A percentile compares a stretch with the other conserved stretches of the same genome.
Evolutionary conservation across 768 basidiomycete genomes (phyloP).

Genomic region (Suillus decipiens): DNA sequence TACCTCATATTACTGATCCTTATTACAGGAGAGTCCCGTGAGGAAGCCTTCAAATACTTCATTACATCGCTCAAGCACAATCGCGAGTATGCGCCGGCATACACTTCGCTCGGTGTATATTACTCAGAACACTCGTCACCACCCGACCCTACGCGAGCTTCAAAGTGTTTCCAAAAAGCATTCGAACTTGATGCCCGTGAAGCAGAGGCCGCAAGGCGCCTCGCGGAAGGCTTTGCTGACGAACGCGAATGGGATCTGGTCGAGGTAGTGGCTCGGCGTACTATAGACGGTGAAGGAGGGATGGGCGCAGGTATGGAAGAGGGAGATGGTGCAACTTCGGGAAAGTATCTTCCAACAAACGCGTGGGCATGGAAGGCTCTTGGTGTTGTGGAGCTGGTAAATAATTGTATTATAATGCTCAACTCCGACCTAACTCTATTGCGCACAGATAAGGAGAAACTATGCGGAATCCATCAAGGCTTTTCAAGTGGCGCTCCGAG

Average conservation of each 20-base stretch:
- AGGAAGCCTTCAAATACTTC: constrained; percentile 77
- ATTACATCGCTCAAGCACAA: constrained; percentile 77
- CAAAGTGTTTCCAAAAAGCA: constrained; percentile 97
- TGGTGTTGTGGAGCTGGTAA: constrained; percentile 87
- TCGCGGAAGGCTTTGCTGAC: constrained; percentile 89
- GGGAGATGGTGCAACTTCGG: constrained; percentile 41
- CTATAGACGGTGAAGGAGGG: constrained; percentile 93
- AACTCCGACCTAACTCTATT: constrained; percentile 9
- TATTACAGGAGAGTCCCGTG: constrained; percentile 45
- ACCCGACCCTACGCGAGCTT: constrained; percentile 80
- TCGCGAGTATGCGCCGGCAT: constrained; percentile 83
- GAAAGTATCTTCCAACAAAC: constrained; percentile 70
- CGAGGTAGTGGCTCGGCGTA: constrained; percentile 88
- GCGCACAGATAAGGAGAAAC: constrained; percentile 61
- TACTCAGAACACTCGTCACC: constrained; percentile 73
- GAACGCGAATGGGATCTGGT: constrained; percentile 96
- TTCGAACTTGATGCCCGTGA: constrained; percentile 95
- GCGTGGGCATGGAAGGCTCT: constrained; percentile 99
- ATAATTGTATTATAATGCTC: constrained; percentile 26
- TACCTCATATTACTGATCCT: constrained; percentile 4
- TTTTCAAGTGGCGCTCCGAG: constrained; percentile 83
- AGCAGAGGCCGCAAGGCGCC: constrained; percentile 75
- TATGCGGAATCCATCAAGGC: constrained; percentile 77
- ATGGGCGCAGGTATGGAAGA: constrained; percentile 55
- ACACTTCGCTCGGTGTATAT: constrained; percentile 90